A percentile compares a stretch with the other conserved stretches of the same genome.
Conservation (phyloP, 164 flowering plant genomes). For the Magnolia kwangsiensis region DNA sequence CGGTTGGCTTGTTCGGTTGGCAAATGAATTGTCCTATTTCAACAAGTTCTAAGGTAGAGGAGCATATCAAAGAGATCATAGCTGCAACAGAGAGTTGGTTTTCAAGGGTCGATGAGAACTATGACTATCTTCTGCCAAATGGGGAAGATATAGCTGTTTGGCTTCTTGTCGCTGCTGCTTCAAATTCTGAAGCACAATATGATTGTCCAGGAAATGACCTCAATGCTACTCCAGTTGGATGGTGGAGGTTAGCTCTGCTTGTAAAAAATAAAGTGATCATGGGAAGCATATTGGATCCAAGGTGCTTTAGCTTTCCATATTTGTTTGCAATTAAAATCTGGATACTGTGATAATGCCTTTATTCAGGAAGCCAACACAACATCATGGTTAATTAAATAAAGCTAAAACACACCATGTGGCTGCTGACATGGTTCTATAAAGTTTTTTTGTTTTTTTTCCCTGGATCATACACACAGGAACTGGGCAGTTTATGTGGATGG, state of each 20-base stretch:
- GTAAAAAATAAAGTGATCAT: constrained; percentile 50
- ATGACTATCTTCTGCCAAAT: constrained; percentile 22
- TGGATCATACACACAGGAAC: not conserved
- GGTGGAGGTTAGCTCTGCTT: constrained; percentile 78
- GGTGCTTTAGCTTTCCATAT: constrained; percentile 38
- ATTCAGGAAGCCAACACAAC: not conserved
- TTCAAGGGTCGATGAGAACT: constrained; percentile 19
- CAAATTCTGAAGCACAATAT: constrained; percentile 31
- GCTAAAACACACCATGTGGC: not conserved
- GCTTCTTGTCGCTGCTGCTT: constrained; percentile 59
- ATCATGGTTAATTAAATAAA: not conserved
- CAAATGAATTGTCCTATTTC: constrained; percentile 21
- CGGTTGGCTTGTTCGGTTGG: constrained; percentile 54
- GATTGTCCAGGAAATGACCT: constrained; percentile 20
- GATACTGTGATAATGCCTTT: too few relatives aligned
- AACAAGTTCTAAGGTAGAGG: constrained; percentile 22
- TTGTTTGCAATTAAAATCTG: not conserved
- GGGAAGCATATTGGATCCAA: constrained; percentile 59
- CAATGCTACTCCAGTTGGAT: constrained; percentile 25
- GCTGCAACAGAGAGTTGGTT: constrained; percentile 40
- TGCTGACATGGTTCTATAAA: not conserved
- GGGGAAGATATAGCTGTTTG: constrained; percentile 57
- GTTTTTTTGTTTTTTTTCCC: too few relatives aligned
- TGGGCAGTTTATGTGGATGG: not conserved
- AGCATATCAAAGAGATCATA: constrained; percentile 32